Percentiles rank a stretch among this genome's conserved stretches.
phyloP scores from a whole-genome alignment of 768 basidiomycete genomes.

The Trametopsis cervina region DNA sequence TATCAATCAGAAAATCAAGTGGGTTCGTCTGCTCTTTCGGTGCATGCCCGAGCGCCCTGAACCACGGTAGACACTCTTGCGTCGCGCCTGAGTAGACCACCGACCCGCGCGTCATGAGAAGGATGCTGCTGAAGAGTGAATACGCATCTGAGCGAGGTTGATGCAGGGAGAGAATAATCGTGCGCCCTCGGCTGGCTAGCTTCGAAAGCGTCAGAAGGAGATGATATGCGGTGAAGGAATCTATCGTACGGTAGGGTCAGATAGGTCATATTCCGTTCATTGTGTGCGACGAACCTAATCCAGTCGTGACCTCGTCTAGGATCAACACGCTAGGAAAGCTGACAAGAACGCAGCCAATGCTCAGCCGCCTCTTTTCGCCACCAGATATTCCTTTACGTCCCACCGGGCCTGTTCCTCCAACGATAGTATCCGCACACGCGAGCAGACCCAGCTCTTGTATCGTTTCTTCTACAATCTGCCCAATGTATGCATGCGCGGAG shows the following conservation, averaged over 20 bases:
- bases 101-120: constrained; percentile 35
- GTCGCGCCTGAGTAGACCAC: constrained; percentile 34
- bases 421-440: constrained; percentile 35
- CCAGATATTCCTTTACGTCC: constrained; percentile 40
- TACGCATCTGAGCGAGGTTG: constrained; percentile 42
- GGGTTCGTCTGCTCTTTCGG: constrained; percentile 34
- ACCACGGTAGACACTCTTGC: constrained; percentile 28
- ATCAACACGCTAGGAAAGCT: constrained; percentile 37
- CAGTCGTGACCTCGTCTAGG: constrained; percentile 32
- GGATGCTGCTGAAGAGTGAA: constrained; percentile 36
- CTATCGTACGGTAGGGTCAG: constrained; percentile 18
- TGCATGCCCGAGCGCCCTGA: constrained; percentile 26
- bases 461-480: constrained; percentile 8
- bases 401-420: constrained; percentile 29
- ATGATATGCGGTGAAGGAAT: constrained; percentile 25
- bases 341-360: constrained; percentile 39
- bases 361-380: constrained; percentile 32
- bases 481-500: constrained; percentile 1
- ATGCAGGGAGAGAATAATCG: constrained; percentile 40
- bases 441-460: constrained; percentile 31
- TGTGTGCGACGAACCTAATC: neutral
- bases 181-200: constrained; percentile 26
- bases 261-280: neutral
- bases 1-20: constrained; percentile 37
- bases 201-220: constrained; percentile 22